Evolutionary conservation across 371 early-diverging fungal genomes (phyloP).

Genomic region (Basidiobolus meristosporus): DNA sequence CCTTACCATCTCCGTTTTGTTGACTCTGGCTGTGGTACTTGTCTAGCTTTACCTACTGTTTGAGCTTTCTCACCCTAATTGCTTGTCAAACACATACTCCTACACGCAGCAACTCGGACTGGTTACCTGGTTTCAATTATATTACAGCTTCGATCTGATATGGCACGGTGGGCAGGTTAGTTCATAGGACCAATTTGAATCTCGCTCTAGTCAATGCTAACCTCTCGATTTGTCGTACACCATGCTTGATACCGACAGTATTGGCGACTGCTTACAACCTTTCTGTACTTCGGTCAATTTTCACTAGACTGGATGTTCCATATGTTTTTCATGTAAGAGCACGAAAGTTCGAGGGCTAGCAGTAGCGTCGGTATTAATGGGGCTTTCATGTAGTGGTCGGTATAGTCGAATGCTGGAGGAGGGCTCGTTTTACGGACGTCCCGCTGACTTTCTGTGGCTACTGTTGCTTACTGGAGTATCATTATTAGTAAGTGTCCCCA

Average conservation of each 20-base stretch:
- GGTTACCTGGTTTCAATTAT: slow-evolving; percentile 54
- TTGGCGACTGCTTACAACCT: slow-evolving; percentile 82
- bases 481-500: slow-evolving; percentile 35
- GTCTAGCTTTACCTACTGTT: neutral
- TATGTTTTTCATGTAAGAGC: slow-evolving; percentile 75
- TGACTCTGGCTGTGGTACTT: slow-evolving; percentile 62
- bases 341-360: no score
- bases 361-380: no score
- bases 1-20: slow-evolving; percentile 49
- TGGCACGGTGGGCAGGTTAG: slow-evolving; percentile 43
- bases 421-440: slow-evolving; percentile 71
- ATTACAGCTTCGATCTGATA: slow-evolving; percentile 52
- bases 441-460: slow-evolving; percentile 85
- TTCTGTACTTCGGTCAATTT: slow-evolving; percentile 78
- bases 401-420: slow-evolving; percentile 89
- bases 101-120: slow-evolving; percentile 37
- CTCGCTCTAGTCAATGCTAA: no score
- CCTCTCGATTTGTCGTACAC: neutral
- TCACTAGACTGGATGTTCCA: slow-evolving; percentile 83
- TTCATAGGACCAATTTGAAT: slow-evolving; percentile 3
- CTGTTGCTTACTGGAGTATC: slow-evolving; percentile 38
- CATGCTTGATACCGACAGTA: slow-evolving; percentile 27
- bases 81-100: slow-evolving; percentile 2
- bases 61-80: neutral
- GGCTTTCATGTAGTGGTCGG: slow-evolving; percentile 9